These are phyloP conservation scores for Silene noctiflora DNA, from an alignment of 179 eudicot genomes.

Conservation along the genomic window DNA sequence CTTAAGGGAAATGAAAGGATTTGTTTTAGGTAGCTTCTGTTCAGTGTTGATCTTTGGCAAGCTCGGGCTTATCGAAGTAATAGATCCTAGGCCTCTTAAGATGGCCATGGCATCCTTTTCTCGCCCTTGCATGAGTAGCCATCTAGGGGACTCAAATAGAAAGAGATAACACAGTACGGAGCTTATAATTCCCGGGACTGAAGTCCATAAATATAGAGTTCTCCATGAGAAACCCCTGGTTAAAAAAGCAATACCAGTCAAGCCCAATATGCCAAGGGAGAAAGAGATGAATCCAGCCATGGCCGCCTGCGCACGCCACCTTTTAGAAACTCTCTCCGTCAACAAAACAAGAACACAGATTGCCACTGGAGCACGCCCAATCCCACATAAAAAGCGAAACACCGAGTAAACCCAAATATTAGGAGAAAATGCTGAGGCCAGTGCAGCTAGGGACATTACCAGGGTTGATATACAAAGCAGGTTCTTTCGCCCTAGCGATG, in stretches of 20 bases:
- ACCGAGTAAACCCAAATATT: constrained; percentile 14
- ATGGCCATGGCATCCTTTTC: constrained; percentile 9
- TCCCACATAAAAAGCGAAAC: constrained; percentile 5
- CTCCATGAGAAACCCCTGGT: constrained; percentile 11
- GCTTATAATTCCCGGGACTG: constrained; percentile 9
- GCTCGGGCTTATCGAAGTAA: neutral
- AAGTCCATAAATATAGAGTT: constrained; percentile 8
- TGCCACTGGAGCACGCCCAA: constrained; percentile 12
- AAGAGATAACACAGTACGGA: neutral
- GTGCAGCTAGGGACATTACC: constrained; percentile 12
- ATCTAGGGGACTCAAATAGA: constrained; percentile 22
- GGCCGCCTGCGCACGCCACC: constrained; percentile 1
- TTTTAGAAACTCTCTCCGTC: constrained; percentile 13
- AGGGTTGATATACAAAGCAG: constrained; percentile 1
- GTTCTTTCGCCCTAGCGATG: constrained; percentile 18
- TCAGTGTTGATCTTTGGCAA: neutral
- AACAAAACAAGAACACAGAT: constrained; percentile 9
- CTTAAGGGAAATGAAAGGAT: constrained; percentile 6
- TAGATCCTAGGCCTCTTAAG: constrained; percentile 5
- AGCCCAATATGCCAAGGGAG: constrained; percentile 2
- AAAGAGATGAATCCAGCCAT: neutral
- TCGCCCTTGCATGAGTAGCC: constrained; percentile 23
- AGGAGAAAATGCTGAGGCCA: constrained; percentile 11
- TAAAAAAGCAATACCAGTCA: constrained; percentile 2
- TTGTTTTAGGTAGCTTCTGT: neutral